Base-by-base conservation (phyloP, 495 filamentous ascomycete species). In the Annulohypoxylon bovei region DNA sequence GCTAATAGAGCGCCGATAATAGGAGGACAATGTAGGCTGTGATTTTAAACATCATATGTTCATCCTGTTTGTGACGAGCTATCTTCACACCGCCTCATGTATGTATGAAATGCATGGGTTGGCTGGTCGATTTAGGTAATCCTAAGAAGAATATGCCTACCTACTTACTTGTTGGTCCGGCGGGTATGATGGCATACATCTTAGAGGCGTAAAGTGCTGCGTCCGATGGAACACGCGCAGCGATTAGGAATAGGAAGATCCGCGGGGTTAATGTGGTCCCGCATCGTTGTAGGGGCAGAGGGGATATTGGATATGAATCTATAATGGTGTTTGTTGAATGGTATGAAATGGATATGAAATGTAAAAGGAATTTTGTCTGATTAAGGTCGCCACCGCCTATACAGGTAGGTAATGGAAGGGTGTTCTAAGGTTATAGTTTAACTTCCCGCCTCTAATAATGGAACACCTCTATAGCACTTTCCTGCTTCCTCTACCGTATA, bases 81-180 rank as follows among this genome's bases (percentile, higher is more conserved):
- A 30, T 50, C 53, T 65, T 72, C 69, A 72, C 69, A 72, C 58
- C 64, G 59, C 64, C 44, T 61, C 28, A 60, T 65, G 60, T 68
- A 72, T 16, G 53, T 68, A 72, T 16, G 53, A 55, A 47, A 50
- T 61, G 47, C 69, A 68, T 72, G 59, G 64, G 46, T 16, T 16
- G 63, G 52, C 47, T 49, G 39, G 39, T 16, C 12, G n/a, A n/a
- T n/a, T n/a, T n/a, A n/a, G n/a, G n/a, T 53, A 39, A 27, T 53
- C 28, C 18, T 40, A 9, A 20, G 35, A 33, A 32, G 8, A 54
- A 42, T 42, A 42, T 42, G 39, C 39, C 37, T 16, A 62, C 52
- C 25, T 42, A 16, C 39, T 14, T 16, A 62, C 52, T 33, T 42
- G 57, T 23, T 61, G 50, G 32, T 28, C 7, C 46, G 44, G 35